Percentiles rank a stretch among this genome's conserved stretches.
These are phyloP conservation scores for Mangifera indica DNA, from an alignment of 345 rosid species.

Conservation along the genomic window DNA sequence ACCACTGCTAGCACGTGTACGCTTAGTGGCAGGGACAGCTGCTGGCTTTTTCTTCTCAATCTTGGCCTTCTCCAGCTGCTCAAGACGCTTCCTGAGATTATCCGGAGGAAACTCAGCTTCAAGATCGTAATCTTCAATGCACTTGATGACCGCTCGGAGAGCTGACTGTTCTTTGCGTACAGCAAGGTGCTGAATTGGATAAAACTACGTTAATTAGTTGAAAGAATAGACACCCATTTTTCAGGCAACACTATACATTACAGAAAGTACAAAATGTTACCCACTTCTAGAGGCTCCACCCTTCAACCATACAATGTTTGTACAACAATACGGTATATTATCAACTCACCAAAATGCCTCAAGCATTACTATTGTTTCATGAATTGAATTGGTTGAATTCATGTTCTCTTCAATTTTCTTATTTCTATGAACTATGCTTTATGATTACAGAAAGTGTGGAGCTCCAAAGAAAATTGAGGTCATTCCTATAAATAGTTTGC, in stretches of 20 bases:
- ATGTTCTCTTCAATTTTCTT: no score
- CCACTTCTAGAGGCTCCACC: conserved; percentile 3
- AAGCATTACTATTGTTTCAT: no score
- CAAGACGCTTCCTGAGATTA: conserved; percentile 94
- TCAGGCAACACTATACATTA: not conserved
- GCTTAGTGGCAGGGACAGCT: conserved; percentile 83
- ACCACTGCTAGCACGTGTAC: conserved; percentile 82
- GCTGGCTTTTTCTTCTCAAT: conserved; percentile 81
- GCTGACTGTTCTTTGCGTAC: conserved; percentile 95
- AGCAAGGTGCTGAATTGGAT: conserved; percentile 60
- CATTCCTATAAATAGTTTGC: no score
- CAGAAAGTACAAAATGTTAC: not conserved
- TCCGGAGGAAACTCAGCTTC: conserved; percentile 81
- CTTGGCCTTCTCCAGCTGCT: conserved; percentile 96
- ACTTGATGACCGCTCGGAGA: conserved; percentile 78
- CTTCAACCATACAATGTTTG: no score
- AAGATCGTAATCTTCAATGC: conserved; percentile 97
- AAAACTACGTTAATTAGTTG: not conserved
- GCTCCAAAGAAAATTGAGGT: no score
- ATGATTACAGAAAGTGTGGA: no score
- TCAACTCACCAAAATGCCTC: no score
- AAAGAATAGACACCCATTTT: not conserved
- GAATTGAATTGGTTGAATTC: no score
- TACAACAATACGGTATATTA: no score
- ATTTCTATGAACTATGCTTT: no score